These are phyloP conservation scores for Aspergillus sp. DNA, from an alignment of 2,329 filamentous ascomycete genomes.

Conservation along the genomic window DNA sequence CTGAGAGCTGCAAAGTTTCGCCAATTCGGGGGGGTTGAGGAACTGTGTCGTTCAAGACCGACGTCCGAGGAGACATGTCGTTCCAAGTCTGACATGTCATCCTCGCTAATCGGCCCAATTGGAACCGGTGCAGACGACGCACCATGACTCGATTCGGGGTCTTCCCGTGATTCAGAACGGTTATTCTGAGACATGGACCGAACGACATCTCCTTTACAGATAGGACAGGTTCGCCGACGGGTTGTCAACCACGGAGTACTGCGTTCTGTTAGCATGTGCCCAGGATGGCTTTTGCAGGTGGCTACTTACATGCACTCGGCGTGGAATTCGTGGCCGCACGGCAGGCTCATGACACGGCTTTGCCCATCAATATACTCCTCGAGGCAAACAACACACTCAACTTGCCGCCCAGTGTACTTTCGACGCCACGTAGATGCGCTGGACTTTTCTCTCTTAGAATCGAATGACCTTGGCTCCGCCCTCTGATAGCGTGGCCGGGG, in stretches of 20 bases:
- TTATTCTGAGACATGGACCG: conserved; percentile 53
- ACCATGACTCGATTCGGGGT: conserved; percentile 46
- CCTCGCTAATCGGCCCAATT: conserved; percentile 38
- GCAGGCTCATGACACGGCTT: conserved; percentile 92
- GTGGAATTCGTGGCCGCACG: conserved; percentile 97
- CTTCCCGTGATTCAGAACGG: conserved; percentile 31
- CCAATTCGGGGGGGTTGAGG: conserved; percentile 41
- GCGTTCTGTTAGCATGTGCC: conserved; percentile 18
- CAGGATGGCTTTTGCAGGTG: not conserved
- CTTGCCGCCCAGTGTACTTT: conserved; percentile 64
- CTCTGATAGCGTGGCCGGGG: conserved; percentile 39
- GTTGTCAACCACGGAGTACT: conserved; percentile 97
- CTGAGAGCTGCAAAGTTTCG: conserved; percentile 45
- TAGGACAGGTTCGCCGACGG: conserved; percentile 92
- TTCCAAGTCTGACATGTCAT: conserved; percentile 45
- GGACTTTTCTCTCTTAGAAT: conserved; percentile 48
- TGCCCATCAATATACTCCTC: conserved; percentile 96
- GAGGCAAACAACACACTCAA: conserved; percentile 93
- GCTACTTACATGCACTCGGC: conserved; percentile 91
- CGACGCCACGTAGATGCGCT: conserved; percentile 47
- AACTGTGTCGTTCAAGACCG: conserved; percentile 33
- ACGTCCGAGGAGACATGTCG: conserved; percentile 35
- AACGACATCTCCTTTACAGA: conserved; percentile 97
- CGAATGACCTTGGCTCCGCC: conserved; percentile 27
- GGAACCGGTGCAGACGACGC: conserved; percentile 53